Evolutionary conservation across 2,329 filamentous ascomycete species (phyloP), one percentile per base, ranked within the genome.

Genomic region (Ceratocystis albifundus): DNA sequence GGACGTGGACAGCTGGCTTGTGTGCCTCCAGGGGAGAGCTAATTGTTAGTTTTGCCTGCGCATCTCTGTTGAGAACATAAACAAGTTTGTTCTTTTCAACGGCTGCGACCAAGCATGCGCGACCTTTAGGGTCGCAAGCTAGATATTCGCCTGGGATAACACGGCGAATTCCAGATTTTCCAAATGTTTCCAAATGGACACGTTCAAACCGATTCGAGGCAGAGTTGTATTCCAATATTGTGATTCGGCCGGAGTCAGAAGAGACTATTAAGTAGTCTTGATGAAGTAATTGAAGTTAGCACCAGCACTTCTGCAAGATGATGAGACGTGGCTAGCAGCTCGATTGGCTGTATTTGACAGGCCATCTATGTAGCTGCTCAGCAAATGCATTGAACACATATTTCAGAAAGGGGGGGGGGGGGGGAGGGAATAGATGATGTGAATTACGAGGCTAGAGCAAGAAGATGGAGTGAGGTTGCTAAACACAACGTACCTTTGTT

Each of bases 21-120:
- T 99, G 93, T 1, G 94, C 95, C 77, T 99, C 95, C 20, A 99
- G 82, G 0, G 94, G 94, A 15, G 94, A 99, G 4, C 94, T 99
- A 63, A 99, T 99, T 50, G 92, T 95, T 72, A 99, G 84, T 75
- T 96, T 90, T 20, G 92, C 92, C 76, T 97, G 90, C 2, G 91
- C 84, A 77, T 96, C 96, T 70, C 95, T 88, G 76, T 97, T 97
- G 71, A 99, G 82, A 72, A 99, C 93, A 77, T 99, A 99, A 71
- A 99, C 94, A 66, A 99, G 88, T 79, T 99, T 99, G 79, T 97
- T 99, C 83, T 99, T 99, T 78, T 99, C 95, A 66, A 93, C 83
- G 4, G 92, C 93, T 8, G 94, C 91, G 69, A 97, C 89, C 74
- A 99, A 82, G 74, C 93, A 96, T 66, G 95, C 95, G 78, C 94